phyloP scores from a whole-genome alignment of 345 rosid genomes.

The Citrus trifoliata region DNA sequence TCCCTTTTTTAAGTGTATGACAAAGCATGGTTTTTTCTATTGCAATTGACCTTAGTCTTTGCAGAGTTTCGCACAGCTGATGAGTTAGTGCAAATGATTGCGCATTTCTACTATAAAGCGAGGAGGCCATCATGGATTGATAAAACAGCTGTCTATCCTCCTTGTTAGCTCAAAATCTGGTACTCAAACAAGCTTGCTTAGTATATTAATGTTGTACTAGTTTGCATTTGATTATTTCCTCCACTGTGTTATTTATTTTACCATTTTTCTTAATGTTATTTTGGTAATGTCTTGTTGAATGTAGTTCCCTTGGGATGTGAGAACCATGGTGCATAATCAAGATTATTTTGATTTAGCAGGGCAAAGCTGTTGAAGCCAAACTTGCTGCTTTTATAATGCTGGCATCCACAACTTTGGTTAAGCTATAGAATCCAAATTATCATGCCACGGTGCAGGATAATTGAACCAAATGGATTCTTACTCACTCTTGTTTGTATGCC shows the following conservation, averaged over 20 bases:
- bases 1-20: not conserved
- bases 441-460: not conserved
- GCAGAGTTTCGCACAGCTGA: constrained; percentile 73
- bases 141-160: constrained; percentile 31
- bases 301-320: not conserved
- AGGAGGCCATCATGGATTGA: constrained; percentile 75
- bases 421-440: not conserved
- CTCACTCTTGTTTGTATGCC: not conserved
- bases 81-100: constrained; percentile 87
- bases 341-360: not conserved
- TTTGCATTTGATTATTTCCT: not conserved
- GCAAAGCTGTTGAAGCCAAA: not conserved
- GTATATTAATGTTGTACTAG: not conserved
- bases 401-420: not conserved
- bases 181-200: not conserved
- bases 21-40: not conserved
- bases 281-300: not conserved
- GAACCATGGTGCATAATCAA: not conserved
- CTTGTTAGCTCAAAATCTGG: constrained; percentile 23
- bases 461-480: not conserved
- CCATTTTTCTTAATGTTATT: not conserved
- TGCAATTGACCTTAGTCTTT: constrained; percentile 17
- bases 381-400: not conserved
- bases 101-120: constrained; percentile 89
- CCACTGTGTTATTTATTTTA: too few species aligned